Percentiles rank a stretch among this genome's conserved stretches.
Conservation (phyloP, 176 grass and related monocot genomes). For the Oryza coarctata region DNA sequence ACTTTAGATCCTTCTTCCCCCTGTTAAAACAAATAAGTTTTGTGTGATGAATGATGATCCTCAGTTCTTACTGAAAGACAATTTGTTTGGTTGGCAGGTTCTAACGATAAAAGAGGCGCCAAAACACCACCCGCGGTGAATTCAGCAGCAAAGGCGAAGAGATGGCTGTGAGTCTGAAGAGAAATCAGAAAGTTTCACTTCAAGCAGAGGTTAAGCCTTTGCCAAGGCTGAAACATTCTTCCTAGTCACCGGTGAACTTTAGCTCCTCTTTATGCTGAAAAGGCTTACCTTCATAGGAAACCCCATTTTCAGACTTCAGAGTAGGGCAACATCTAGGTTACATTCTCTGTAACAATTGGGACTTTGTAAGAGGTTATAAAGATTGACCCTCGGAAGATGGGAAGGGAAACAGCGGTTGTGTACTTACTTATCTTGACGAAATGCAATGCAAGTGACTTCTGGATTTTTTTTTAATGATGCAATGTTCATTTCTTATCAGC, state of each 20-base stretch:
- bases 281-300: neutral
- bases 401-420: neutral
- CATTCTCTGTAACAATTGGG: constrained; percentile 37
- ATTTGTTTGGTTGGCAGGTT: constrained; percentile 32
- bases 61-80: constrained; percentile 20
- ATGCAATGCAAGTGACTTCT: neutral
- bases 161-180: constrained; percentile 44
- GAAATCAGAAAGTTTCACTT: constrained; percentile 17
- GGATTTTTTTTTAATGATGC: neutral
- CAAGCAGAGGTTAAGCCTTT: neutral
- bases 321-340: constrained; percentile 22
- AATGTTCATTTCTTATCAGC: neutral
- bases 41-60: neutral
- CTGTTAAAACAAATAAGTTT: constrained; percentile 18
- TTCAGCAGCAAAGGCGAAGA: constrained; percentile 41
- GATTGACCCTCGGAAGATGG: neutral
- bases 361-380: constrained; percentile 7
- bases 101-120: constrained; percentile 34
- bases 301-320: neutral
- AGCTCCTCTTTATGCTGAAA: neutral
- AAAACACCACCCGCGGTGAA: constrained; percentile 43
- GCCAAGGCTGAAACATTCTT: neutral
- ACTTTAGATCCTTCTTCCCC: neutral
- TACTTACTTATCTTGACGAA: neutral
- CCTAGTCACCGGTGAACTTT: neutral